Percentiles rank a stretch among this genome's conserved stretches.
phyloP scores from a whole-genome alignment of 2,329 filamentous ascomycete species.

The Atkinsonella texensis region DNA sequence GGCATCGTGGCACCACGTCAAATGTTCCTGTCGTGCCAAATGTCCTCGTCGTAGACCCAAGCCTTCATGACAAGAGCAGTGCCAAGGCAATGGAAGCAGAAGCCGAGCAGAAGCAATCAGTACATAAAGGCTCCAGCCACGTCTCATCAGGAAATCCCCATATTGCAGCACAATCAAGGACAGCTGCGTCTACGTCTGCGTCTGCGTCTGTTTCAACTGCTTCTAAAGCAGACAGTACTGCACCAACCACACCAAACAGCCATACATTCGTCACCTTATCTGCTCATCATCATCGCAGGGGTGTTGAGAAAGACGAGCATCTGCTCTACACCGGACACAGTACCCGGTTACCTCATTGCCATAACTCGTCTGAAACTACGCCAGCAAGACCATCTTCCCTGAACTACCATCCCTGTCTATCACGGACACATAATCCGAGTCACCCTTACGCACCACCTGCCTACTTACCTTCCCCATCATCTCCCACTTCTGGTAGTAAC shows the following conservation, averaged over 20 bases:
- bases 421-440: constrained; percentile 10
- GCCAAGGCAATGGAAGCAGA: constrained; percentile 33
- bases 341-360: constrained; percentile 1
- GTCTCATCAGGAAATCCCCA: constrained; percentile 9
- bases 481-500: constrained; percentile 14
- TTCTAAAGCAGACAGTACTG: background rate
- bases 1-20: constrained; percentile 16
- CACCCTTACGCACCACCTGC: constrained; percentile 34
- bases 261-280: constrained; percentile 4
- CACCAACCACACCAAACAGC: background rate
- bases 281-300: constrained; percentile 12
- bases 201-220: constrained; percentile 5
- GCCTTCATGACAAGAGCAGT: constrained; percentile 22
- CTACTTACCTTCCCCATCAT: constrained; percentile 32
- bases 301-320: constrained; percentile 13
- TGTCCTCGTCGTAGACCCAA: constrained; percentile 37
- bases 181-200: constrained; percentile 2
- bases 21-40: constrained; percentile 34
- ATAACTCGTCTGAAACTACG: background rate
- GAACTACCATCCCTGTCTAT: background rate
- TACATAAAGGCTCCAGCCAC: constrained; percentile 15
- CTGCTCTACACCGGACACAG: constrained; percentile 1
- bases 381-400: background rate
- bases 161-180: background rate
- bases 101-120: constrained; percentile 21